A percentile compares a stretch with the other conserved stretches of the same genome.
Conservation (phyloP, 768 basidiomycete genomes). For the Ramaria sp. region DNA sequence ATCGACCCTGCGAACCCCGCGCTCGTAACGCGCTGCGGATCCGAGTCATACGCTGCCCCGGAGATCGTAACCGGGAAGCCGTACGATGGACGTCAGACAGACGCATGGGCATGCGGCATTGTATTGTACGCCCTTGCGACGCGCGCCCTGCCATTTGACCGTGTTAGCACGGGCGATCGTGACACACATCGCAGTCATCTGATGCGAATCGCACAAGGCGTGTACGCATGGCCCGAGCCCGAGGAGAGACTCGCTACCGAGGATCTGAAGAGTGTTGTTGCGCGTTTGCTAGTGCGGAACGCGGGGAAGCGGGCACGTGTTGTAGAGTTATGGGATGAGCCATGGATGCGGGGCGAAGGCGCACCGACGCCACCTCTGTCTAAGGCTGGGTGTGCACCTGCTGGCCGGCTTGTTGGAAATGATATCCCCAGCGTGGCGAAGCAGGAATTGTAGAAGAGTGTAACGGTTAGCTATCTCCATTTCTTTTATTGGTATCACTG, state of each 20-base stretch:
- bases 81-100: constrained; percentile 80
- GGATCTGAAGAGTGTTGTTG: constrained; percentile 47
- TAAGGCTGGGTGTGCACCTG: not conserved
- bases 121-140: constrained; percentile 71
- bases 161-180: constrained; percentile 14
- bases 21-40: constrained; percentile 62
- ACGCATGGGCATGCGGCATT: constrained; percentile 87
- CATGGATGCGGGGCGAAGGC: constrained; percentile 35
- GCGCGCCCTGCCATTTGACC: constrained; percentile 63
- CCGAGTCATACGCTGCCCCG: constrained; percentile 80
- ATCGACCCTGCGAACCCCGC: constrained; percentile 41
- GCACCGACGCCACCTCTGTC: constrained; percentile 18
- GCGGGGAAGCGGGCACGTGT: constrained; percentile 52
- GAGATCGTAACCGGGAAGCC: constrained; percentile 52
- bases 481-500: not conserved
- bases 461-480: no score
- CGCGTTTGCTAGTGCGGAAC: constrained; percentile 57
- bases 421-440: constrained; percentile 4
- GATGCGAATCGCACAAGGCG: constrained; percentile 70
- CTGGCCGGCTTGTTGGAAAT: not conserved
- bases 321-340: constrained; percentile 47
- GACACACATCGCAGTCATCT: constrained; percentile 39
- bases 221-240: constrained; percentile 61
- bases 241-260: constrained; percentile 24
- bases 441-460: not conserved